phyloP scores from a whole-genome alignment of 805 yeast genomes.

The Candida namnaoensis region DNA sequence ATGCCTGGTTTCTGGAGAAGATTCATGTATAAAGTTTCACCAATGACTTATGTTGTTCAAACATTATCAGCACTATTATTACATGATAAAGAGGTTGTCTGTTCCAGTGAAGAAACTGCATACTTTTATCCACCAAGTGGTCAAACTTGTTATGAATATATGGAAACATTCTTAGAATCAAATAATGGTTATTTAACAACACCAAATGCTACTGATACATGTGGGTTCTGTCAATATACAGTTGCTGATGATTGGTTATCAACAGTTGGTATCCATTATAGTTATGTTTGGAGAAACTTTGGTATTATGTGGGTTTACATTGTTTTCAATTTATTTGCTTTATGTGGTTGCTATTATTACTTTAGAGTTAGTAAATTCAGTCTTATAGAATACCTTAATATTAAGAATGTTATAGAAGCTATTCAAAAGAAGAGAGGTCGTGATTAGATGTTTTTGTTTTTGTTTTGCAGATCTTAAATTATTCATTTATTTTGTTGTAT shows the following conservation, averaged over 20 bases:
- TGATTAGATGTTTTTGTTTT: no score
- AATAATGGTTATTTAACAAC: constrained; percentile 48
- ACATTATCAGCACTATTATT: constrained; percentile 39
- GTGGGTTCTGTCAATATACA: constrained; percentile 31
- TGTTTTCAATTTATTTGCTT: constrained; percentile 27
- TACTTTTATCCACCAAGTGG: constrained; percentile 47
- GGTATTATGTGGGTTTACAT: constrained; percentile 42
- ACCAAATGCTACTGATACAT: constrained; percentile 31
- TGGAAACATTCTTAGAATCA: constrained; percentile 29
- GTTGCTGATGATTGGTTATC: constrained; percentile 29
- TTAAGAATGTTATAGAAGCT: no score
- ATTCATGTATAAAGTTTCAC: constrained; percentile 60
- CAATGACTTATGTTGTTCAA: constrained; percentile 50
- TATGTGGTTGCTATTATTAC: constrained; percentile 26
- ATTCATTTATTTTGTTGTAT: no score
- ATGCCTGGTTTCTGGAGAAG: constrained; percentile 66
- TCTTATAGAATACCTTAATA: background rate
- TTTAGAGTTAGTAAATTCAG: constrained; percentile 23
- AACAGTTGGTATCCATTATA: constrained; percentile 18
- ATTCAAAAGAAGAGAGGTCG: no score
- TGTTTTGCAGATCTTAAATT: no score
- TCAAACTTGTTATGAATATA: constrained; percentile 51
- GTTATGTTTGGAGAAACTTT: constrained; percentile 55
- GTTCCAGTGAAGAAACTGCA: constrained; percentile 39
- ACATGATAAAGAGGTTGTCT: constrained; percentile 43